Base-by-base conservation (phyloP, 208 protist genomes). In the Polymyxa betae region DNA sequence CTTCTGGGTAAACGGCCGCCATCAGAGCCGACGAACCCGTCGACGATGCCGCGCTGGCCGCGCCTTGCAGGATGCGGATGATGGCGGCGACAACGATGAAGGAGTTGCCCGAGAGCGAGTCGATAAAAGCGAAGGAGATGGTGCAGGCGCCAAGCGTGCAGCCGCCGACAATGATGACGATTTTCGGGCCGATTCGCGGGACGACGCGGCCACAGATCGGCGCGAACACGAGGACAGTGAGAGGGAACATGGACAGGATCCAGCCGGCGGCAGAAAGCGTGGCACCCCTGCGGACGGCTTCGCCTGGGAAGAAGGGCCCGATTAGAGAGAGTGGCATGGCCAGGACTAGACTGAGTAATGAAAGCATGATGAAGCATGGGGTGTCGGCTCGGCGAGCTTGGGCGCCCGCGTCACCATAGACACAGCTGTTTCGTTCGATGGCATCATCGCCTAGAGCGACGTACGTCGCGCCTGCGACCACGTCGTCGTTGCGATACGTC, bases 191-290 rank as follows among this genome's bases (percentile, higher is more conserved):
- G 12, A 82, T 20, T 20, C 5, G n/a, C 5, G 72, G 72, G 72
- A 82, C 40, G 16, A 82, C 5, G 5, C 16, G 5, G n/a, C 72
- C 72, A n/a, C n/a, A 82, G 35, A 82, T 82, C 16, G 72, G 72
- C 5, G 72, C 72, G n/a, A n/a, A 5, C 16, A 82, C 72, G 5
- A 82, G n/a, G 72, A 82, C 72, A n/a, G 72, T n/a, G n/a, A 82
- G 40, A 35, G 72, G 72, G 72, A 82, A 82, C 5, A 82, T 43
- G 72, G 72, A 82, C 16, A 82, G 72, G n/a, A 82, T 82, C 5
- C 16, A 35, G 5, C 72, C 72, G n/a, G 72, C 72, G 5, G 72
- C 72, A 35, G 35, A 5, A 5, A 82, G 72, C 72, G 72, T 38
- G 5, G 35, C n/a, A 20, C 40, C 72, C 5, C 35, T 5, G 16